phyloP scores from a whole-genome alignment of 352 stramenopile genomes.

The Phytophthora palmivora region DNA sequence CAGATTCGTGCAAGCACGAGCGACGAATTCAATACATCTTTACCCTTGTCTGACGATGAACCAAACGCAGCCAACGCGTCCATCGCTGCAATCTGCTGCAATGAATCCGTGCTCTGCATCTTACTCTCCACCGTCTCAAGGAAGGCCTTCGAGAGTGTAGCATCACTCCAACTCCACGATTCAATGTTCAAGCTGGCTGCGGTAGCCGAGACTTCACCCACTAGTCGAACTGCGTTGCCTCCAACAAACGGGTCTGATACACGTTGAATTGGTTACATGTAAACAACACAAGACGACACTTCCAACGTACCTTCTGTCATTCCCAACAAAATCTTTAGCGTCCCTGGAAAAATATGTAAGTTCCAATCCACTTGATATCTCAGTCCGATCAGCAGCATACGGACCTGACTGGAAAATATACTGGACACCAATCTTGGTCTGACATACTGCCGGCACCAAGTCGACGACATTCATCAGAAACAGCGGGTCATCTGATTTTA shows the following conservation, averaged over 20 bases:
- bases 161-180: conserved; percentile 82
- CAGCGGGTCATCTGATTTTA: conserved; percentile 79
- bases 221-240: conserved; percentile 71
- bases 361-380: neutral
- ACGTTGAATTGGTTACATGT: neutral
- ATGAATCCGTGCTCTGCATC: conserved; percentile 62
- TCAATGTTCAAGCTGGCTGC: conserved; percentile 70
- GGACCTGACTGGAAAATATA: conserved; percentile 85
- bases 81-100: conserved; percentile 87
- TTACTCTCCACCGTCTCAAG: conserved; percentile 77
- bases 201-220: conserved; percentile 80
- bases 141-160: conserved; percentile 79
- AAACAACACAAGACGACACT: neutral
- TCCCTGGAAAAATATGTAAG: conserved; percentile 47
- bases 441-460: conserved; percentile 73
- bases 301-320: conserved; percentile 66
- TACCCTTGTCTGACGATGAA: conserved; percentile 84
- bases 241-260: conserved; percentile 78
- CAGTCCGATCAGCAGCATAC: conserved; percentile 7
- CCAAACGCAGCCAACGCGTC: conserved; percentile 83
- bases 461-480: conserved; percentile 90
- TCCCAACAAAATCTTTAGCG: conserved; percentile 62
- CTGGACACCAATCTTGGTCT: conserved; percentile 66
- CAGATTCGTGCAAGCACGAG: neutral
- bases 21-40: neutral